A percentile compares a stretch with the other conserved stretches of the same genome.
These are phyloP conservation scores for Alternaria arborescens DNA, from an alignment of 2,329 filamentous ascomycete genomes.

Conservation along the genomic window DNA sequence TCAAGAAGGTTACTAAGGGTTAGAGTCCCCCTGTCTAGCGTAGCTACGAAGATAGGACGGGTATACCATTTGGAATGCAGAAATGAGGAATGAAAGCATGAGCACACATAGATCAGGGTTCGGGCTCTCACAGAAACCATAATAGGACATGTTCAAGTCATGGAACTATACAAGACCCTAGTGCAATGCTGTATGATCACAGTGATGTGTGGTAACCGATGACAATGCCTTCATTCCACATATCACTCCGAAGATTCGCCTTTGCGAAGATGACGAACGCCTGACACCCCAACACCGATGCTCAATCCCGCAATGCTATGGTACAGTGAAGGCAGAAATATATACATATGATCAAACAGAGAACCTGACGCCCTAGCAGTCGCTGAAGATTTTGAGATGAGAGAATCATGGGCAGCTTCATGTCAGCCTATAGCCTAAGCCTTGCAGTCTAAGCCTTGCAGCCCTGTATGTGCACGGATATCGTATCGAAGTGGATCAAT, in stretches of 20 bases:
- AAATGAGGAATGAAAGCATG: not conserved
- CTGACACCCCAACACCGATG: not conserved
- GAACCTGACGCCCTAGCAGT: not conserved
- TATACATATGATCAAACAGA: not conserved
- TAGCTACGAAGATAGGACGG: not conserved
- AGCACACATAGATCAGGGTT: not conserved
- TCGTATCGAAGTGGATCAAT: not conserved
- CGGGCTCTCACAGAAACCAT: not conserved
- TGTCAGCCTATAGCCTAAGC: not conserved
- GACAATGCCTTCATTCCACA: not conserved
- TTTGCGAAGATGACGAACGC: not conserved
- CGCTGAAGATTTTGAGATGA: not conserved
- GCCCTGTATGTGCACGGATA: conserved; percentile 16
- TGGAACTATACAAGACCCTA: not conserved
- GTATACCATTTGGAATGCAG: not conserved
- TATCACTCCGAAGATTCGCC: not conserved
- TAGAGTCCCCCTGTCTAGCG: conserved; percentile 26
- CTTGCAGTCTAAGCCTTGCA: not conserved
- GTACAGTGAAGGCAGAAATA: not conserved
- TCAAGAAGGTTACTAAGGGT: conserved; percentile 59
- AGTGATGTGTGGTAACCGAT: not conserved
- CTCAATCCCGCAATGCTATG: not conserved
- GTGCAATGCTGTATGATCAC: not conserved
- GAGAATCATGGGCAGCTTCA: not conserved
- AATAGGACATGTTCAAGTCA: not conserved